Evolutionary conservation across 208 protist species (phyloP).

Genomic region (Trypanosoma theileri): DNA sequence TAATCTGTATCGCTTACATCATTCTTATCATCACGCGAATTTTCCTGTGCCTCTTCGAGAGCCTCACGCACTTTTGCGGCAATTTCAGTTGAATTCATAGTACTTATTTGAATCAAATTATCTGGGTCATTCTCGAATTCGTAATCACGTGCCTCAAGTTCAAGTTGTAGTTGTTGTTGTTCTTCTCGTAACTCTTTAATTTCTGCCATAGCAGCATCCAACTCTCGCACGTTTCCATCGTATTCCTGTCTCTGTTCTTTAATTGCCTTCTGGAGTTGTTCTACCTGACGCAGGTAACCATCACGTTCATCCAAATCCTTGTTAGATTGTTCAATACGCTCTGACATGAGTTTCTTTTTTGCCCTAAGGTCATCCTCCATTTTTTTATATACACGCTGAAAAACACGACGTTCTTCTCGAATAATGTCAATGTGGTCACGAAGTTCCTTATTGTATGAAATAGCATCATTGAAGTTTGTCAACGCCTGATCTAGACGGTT

Average conservation of each 20-base stretch:
- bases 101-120: constrained; percentile 7
- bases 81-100: background rate
- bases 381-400: constrained; percentile 96
- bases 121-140: constrained; percentile 64
- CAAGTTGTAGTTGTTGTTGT: constrained; percentile 79
- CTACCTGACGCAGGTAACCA: constrained; percentile 80
- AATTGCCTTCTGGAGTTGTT: constrained; percentile 72
- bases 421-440: constrained; percentile 96
- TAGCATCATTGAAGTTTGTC: constrained; percentile 95
- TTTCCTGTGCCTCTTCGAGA: constrained; percentile 23
- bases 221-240: constrained; percentile 60
- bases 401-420: constrained; percentile 94
- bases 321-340: constrained; percentile 95
- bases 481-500: constrained; percentile 94
- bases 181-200: constrained; percentile 89
- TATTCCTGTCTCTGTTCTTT: constrained; percentile 84
- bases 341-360: constrained; percentile 94
- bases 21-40: constrained; percentile 26
- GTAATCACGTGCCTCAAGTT: constrained; percentile 83
- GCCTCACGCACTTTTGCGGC: background rate
- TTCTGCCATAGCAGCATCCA: constrained; percentile 85
- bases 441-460: constrained; percentile 94
- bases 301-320: constrained; percentile 95
- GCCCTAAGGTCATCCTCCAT: constrained; percentile 93
- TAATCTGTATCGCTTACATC: constrained; percentile 26